Evolutionary conservation across 805 yeast species (phyloP), one percentile per base, ranked within the genome.

Genomic region (Scheffersomyces amazonensis): DNA sequence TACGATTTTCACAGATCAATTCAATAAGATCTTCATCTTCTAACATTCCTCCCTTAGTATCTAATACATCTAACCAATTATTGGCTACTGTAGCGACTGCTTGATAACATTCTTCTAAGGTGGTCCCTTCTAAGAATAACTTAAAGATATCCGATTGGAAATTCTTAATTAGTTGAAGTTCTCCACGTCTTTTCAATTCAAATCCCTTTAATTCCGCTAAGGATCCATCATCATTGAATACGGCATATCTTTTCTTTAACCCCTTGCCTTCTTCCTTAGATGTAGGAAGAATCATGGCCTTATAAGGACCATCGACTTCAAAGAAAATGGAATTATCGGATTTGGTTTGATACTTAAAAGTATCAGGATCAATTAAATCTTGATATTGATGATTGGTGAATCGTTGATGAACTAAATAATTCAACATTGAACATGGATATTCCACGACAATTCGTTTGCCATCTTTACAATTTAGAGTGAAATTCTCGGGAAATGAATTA

Each of bases 251-350:
- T 53, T 93, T 93, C 60, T 93, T 93, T 54, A 93, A 73, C 48
- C 96, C 96, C 62, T 90, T 90, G 32, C 96, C 98, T 70, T 95
- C 98, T 57, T 93, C 99, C 47, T 88, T 87, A 0, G 98, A 91
- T 0, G 98, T 89, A 4, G 99, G 99, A 36, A 93, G 72, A 40
- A 93, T 78, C 99, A 93, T 93, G 0, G 99, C 99, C 52, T 81
- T 85, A 58, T 93, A 93, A 1, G 99, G 99, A 9, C 99, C 99
- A 67, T 93, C 99, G 15, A 95, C 96, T 58, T 93, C 99, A 50
- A 93, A 93, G 65, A 91, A 91, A 62, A 93, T 93, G 12, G 96
- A 85, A 60, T 93, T 93, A 53, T 93, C 99, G 16, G 91, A 81
- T 34, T 76, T 75, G 0, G 89, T 83, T 39, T 82, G 80, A 62